A percentile compares a stretch with the other conserved stretches of the same genome.
These are phyloP conservation scores for Sugiyamaella grinbergsii DNA, from an alignment of 1,139 yeast species.

Conservation along the genomic window DNA sequence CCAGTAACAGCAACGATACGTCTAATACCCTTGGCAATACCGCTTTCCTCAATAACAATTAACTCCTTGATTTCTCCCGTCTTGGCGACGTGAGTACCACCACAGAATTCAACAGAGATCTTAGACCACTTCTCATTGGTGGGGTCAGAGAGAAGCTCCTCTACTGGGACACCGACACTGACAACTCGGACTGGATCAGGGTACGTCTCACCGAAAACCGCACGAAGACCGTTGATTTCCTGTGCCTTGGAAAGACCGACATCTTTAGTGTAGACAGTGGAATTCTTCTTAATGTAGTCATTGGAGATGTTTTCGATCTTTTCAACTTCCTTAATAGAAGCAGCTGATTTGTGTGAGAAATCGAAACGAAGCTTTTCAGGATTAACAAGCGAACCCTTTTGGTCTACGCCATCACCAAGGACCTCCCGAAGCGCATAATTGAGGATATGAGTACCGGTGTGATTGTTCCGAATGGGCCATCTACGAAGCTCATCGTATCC, in stretches of 20 bases:
- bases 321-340: constrained; percentile 67
- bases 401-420: constrained; percentile 86
- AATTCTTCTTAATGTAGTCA: constrained; percentile 67
- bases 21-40: constrained; percentile 98
- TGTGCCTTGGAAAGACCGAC: constrained; percentile 74
- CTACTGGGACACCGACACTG: constrained; percentile 89
- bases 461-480: constrained; percentile 96
- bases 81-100: constrained; percentile 95
- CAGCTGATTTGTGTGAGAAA: constrained; percentile 84
- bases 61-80: constrained; percentile 93
- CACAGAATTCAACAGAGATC: constrained; percentile 92
- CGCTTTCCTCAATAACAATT: constrained; percentile 88
- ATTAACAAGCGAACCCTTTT: constrained; percentile 95
- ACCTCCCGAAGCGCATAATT: constrained; percentile 86
- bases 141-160: constrained; percentile 74
- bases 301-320: constrained; percentile 76
- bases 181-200: constrained; percentile 99
- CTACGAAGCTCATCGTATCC: constrained; percentile 92
- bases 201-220: constrained; percentile 97
- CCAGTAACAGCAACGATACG: constrained; percentile 98
- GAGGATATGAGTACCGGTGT: constrained; percentile 95
- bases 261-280: constrained; percentile 76
- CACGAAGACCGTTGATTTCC: constrained; percentile 82
- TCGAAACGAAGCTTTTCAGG: constrained; percentile 95
- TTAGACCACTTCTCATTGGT: constrained; percentile 69